These are phyloP conservation scores for Gossypium bickii DNA, from an alignment of 345 rosid species.

Conservation along the genomic window DNA sequence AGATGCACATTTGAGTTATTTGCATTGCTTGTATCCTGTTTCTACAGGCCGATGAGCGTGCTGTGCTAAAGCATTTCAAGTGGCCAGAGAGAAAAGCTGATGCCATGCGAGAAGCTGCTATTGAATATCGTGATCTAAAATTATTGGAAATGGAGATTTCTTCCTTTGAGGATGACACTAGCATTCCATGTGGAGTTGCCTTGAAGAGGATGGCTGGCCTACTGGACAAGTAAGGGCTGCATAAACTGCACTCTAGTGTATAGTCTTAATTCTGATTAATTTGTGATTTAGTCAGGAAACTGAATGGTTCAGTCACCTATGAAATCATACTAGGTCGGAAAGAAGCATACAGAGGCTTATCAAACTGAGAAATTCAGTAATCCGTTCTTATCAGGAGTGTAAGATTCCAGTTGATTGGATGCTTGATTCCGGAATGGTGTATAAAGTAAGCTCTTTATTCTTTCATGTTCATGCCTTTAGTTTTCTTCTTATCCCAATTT, in stretches of 20 bases:
- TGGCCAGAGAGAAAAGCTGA: constrained; percentile 97
- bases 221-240: constrained; percentile 61
- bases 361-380: constrained; percentile 50
- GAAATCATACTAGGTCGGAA: constrained; percentile 53
- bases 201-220: constrained; percentile 72
- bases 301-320: constrained; percentile 13
- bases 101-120: constrained; percentile 80
- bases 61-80: constrained; percentile 87
- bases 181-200: constrained; percentile 54
- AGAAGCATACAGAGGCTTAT: constrained; percentile 53
- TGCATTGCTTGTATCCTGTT: neutral
- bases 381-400: constrained; percentile 54
- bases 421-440: constrained; percentile 73
- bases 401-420: constrained; percentile 81
- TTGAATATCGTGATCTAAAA: constrained; percentile 76
- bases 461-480: neutral
- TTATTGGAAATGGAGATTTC: constrained; percentile 61
- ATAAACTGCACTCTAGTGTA: neutral
- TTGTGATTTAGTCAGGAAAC: neutral
- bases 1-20: neutral
- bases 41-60: constrained; percentile 78
- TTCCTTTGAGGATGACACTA: constrained; percentile 46
- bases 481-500: neutral
- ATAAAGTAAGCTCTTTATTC: constrained; percentile 34
- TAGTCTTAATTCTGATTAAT: neutral